A percentile compares a stretch with the other conserved stretches of the same genome.
Evolutionary conservation across 208 protist genomes (phyloP).

Genomic region (Acanthamoeba polyphaga): DNA sequence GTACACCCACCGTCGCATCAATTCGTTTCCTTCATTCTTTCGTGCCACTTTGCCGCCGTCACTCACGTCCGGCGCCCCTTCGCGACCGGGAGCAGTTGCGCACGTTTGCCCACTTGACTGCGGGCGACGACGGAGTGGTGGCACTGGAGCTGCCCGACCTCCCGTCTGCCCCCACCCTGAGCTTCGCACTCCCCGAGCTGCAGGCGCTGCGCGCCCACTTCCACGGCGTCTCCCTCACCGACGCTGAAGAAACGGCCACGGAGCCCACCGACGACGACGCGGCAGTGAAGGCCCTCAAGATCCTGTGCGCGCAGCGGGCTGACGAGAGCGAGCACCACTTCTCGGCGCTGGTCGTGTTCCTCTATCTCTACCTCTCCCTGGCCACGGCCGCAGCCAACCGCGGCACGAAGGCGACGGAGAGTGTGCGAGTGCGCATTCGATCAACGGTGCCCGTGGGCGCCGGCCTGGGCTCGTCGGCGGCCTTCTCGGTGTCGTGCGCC

Average conservation of each 20-base stretch:
- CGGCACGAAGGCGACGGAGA: not conserved
- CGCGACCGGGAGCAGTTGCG: not conserved
- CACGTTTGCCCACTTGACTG: slow-evolving; percentile 30
- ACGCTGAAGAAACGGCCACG: not conserved
- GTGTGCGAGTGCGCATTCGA: slow-evolving; percentile 29
- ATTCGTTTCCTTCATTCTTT: not conserved
- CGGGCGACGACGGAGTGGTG: not conserved
- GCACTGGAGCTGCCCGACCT: slow-evolving; percentile 41
- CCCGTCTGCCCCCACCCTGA: not conserved
- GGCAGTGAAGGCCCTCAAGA: not conserved
- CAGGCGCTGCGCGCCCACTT: not conserved
- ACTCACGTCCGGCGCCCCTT: not conserved
- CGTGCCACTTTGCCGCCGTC: not conserved
- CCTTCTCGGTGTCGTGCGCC: slow-evolving; percentile 80
- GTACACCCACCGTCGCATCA: not conserved
- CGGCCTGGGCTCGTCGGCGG: slow-evolving; percentile 88
- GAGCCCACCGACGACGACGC: not conserved
- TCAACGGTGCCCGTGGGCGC: slow-evolving; percentile 88
- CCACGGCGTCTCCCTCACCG: slow-evolving; percentile 15
- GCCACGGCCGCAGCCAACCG: not conserved
- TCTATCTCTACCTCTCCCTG: slow-evolving; percentile 49
- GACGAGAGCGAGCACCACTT: not conserved
- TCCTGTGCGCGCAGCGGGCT: not conserved
- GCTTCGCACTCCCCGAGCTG: not conserved
- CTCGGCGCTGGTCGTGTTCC: slow-evolving; percentile 31